A percentile compares a stretch with the other conserved stretches of the same genome.
Conservation (phyloP, 805 yeast species). For the Suhomyces xylopsoci region DNA sequence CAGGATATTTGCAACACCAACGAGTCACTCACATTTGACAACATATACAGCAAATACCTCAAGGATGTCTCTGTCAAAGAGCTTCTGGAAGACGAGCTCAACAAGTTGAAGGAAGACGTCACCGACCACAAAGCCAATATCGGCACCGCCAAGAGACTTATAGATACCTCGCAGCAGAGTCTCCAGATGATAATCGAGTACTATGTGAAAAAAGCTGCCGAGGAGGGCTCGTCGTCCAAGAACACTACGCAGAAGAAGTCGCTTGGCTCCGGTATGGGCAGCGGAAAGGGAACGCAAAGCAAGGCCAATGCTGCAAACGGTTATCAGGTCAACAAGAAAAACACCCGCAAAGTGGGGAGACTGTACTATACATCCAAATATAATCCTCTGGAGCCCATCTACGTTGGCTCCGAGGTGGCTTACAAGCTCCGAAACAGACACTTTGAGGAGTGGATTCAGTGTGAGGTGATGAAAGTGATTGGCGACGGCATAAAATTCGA, state of each 20-base stretch:
- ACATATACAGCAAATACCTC: conserved; percentile 23
- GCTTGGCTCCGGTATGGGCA: background rate
- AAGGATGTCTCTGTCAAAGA: conserved; percentile 24
- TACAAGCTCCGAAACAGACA: conserved; percentile 69
- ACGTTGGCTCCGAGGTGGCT: conserved; percentile 81
- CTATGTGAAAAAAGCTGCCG: conserved; percentile 17
- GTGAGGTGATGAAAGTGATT: conserved; percentile 77
- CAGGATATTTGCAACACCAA: conserved; percentile 67
- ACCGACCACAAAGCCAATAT: conserved; percentile 56
- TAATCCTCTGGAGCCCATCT: conserved; percentile 57
- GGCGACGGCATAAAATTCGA: conserved; percentile 74
- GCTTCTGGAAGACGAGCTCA: conserved; percentile 38
- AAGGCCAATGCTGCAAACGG: conserved; percentile 1
- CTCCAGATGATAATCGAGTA: conserved; percentile 43
- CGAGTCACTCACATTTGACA: conserved; percentile 52
- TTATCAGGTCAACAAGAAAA: conserved; percentile 8
- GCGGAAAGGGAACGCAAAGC: background rate
- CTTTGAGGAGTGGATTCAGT: conserved; percentile 94
- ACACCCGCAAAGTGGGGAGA: conserved; percentile 34
- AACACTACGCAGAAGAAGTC: conserved; percentile 8
- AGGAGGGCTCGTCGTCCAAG: conserved; percentile 6
- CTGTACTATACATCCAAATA: conserved; percentile 52
- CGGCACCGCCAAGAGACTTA: conserved; percentile 44
- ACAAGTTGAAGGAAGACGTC: conserved; percentile 38
- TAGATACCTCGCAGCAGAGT: conserved; percentile 43